These are phyloP conservation scores for Plasmodium reichenowi DNA, from an alignment of 169 alveolate genomes.

Conservation along the genomic window DNA sequence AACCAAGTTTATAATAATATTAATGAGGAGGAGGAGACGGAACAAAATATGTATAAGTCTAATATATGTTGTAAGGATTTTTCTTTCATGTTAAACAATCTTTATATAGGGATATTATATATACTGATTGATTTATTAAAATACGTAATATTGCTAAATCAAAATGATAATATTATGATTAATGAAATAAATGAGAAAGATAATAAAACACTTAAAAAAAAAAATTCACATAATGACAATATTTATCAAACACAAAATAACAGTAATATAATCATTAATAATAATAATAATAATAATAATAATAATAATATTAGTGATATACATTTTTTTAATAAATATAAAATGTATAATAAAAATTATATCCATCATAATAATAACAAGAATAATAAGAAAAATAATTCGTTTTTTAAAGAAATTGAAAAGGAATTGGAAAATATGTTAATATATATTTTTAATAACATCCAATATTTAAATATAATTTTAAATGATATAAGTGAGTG, in stretches of 20 bases:
- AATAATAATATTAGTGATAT: neutral
- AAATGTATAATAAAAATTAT: neutral
- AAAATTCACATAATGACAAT: neutral
- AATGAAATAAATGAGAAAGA: neutral
- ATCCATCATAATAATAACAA: neutral
- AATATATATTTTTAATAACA: constrained; percentile 20
- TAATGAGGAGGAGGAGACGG: too few relatives aligned
- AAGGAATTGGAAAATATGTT: constrained; percentile 20
- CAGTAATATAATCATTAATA: neutral
- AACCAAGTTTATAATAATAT: too few relatives aligned
- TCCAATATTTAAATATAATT: constrained; percentile 14
- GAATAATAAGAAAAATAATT: neutral
- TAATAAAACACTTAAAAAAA: neutral
- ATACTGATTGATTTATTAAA: constrained; percentile 32
- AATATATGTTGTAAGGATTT: too few relatives aligned
- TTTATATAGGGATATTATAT: constrained; percentile 23
- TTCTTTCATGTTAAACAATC: constrained; percentile 1
- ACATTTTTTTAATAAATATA: neutral
- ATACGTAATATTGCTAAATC: too few relatives aligned
- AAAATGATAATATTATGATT: neutral
- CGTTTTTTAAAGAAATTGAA: neutral
- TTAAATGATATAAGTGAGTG: constrained; percentile 14
- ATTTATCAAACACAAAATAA: too few relatives aligned
- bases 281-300: neutral
- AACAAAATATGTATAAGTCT: too few relatives aligned